These are phyloP conservation scores for Sarocladium oryzae DNA, from an alignment of 2,329 filamentous ascomycete genomes.

Conservation along the genomic window DNA sequence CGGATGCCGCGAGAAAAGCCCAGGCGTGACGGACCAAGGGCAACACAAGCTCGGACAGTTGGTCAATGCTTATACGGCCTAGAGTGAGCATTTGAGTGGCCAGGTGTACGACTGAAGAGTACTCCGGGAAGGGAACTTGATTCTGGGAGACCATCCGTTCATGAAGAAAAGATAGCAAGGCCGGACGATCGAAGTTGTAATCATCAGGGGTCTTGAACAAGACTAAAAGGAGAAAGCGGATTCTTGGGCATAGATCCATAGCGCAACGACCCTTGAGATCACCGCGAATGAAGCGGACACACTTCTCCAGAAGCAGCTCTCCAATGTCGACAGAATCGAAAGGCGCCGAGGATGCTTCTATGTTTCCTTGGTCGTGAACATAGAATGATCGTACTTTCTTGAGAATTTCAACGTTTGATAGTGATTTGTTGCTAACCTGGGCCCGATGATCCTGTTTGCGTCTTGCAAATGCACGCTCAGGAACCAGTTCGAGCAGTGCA, in stretches of 20 bases:
- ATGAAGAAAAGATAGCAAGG: slow-evolving; percentile 45
- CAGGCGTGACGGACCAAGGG: slow-evolving; percentile 69
- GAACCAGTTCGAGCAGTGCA: slow-evolving; percentile 56
- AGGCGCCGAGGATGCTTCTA: slow-evolving; percentile 55
- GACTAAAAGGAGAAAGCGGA: slow-evolving; percentile 52
- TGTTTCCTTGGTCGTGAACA: slow-evolving; percentile 60
- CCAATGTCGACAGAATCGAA: slow-evolving; percentile 49
- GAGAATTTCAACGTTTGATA: slow-evolving; percentile 43
- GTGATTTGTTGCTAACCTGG: slow-evolving; percentile 8
- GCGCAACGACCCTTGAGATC: slow-evolving; percentile 29
- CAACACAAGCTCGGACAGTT: slow-evolving; percentile 57
- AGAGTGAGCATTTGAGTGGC: slow-evolving; percentile 48
- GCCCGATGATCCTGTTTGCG: slow-evolving; percentile 1
- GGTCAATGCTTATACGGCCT: slow-evolving; percentile 43
- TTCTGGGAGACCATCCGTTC: neutral
- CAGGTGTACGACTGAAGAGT: slow-evolving; percentile 53
- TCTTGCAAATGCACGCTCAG: slow-evolving; percentile 53
- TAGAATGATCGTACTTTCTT: slow-evolving; percentile 62
- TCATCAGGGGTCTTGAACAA: slow-evolving; percentile 44
- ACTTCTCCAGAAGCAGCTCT: slow-evolving; percentile 58
- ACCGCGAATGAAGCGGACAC: slow-evolving; percentile 39
- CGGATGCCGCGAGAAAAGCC: slow-evolving; percentile 71
- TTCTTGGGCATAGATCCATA: slow-evolving; percentile 15
- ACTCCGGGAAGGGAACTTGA: slow-evolving; percentile 40
- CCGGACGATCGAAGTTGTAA: slow-evolving; percentile 37